Evolutionary conservation across 495 filamentous ascomycete species (phyloP).

Genomic region (Aspergillus affinis): DNA sequence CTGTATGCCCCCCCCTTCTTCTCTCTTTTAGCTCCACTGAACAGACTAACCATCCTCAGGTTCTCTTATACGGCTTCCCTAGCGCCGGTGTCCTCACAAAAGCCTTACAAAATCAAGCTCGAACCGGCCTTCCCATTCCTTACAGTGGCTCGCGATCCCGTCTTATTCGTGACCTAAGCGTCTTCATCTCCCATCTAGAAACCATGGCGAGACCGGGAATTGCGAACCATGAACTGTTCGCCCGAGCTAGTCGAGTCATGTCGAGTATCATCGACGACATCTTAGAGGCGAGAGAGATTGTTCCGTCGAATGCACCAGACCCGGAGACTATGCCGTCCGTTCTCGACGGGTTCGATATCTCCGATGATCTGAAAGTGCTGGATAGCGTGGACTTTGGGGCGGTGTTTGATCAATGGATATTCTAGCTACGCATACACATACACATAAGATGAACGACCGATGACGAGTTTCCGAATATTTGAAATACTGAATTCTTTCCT

Average conservation of each 20-base stretch:
- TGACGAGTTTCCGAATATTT: too few species aligned
- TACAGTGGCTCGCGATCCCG: slow-evolving; percentile 49
- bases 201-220: slow-evolving; percentile 23
- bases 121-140: slow-evolving; percentile 38
- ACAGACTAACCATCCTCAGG: slow-evolving; percentile 27
- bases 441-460: too few species aligned
- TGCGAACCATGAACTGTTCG: slow-evolving; percentile 28
- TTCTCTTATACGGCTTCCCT: slow-evolving; percentile 45
- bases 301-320: neutral
- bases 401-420: slow-evolving; percentile 33
- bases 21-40: neutral
- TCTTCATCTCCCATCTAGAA: slow-evolving; percentile 46
- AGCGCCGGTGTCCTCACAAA: slow-evolving; percentile 46
- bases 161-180: slow-evolving; percentile 58
- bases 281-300: slow-evolving; percentile 26
- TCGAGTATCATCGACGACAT: slow-evolving; percentile 35
- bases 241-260: slow-evolving; percentile 28
- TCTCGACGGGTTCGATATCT: slow-evolving; percentile 21
- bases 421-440: slow-evolving; percentile 10
- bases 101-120: slow-evolving; percentile 42
- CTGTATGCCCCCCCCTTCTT: slow-evolving; percentile 21
- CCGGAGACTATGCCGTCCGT: slow-evolving; percentile 4
- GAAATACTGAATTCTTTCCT: too few species aligned
- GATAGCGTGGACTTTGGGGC: slow-evolving; percentile 29
- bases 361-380: slow-evolving; percentile 25